phyloP scores from a whole-genome alignment of 169 alveolate species.

The Blepharisma undulans region DNA sequence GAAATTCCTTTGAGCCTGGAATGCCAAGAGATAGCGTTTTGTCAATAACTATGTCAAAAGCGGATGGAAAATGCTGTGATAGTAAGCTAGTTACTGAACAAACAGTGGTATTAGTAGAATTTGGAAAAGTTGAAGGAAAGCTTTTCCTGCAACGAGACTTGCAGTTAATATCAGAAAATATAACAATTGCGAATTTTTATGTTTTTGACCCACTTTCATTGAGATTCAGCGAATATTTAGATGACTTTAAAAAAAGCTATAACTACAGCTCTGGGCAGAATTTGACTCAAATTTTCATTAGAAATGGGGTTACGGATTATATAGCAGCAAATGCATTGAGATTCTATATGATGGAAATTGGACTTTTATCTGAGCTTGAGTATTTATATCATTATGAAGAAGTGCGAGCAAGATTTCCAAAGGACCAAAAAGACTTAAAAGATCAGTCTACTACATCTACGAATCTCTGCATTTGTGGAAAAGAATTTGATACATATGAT shows the following conservation, averaged over 20 bases:
- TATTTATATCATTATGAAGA: not conserved
- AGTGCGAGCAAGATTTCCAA: not conserved
- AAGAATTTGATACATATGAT: not conserved
- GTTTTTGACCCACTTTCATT: conserved; percentile 19
- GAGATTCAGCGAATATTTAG: not conserved
- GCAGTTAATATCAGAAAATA: not conserved
- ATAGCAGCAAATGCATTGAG: not conserved
- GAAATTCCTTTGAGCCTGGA: not conserved
- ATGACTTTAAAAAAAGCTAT: not conserved
- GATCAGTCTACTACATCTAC: not conserved
- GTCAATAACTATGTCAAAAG: not conserved
- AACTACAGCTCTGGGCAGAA: not conserved
- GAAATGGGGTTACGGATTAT: not conserved
- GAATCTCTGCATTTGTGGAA: conserved; percentile 5
- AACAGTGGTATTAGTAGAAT: not conserved
- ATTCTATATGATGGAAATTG: not conserved
- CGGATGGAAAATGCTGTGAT: not conserved
- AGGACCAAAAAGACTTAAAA: not conserved
- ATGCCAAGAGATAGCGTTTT: not conserved
- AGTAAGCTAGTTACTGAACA: not conserved
- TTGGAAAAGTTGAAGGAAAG: not conserved
- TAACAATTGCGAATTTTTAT: not conserved
- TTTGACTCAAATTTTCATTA: not conserved
- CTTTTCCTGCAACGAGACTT: not conserved
- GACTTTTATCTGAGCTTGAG: conserved; percentile 13